These are phyloP conservation scores for Amaranthus cruentus DNA, from an alignment of 148 eudicot genomes.

Conservation along the genomic window DNA sequence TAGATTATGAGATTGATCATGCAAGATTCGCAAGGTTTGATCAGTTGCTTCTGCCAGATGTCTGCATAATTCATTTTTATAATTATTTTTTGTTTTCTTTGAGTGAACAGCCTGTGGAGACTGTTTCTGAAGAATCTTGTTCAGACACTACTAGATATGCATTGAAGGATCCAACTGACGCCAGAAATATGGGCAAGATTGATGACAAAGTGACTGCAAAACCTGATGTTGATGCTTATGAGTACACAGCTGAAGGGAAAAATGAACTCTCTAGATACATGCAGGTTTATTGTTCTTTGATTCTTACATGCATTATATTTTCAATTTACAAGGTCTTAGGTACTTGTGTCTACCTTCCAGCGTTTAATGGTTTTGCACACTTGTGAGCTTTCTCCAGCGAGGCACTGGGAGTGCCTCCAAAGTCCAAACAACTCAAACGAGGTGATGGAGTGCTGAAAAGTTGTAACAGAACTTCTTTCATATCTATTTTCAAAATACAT, in stretches of 20 bases:
- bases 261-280: slow-evolving; percentile 7
- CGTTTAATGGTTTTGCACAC: background rate
- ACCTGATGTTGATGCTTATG: slow-evolving; percentile 10
- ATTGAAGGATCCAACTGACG: slow-evolving; percentile 16
- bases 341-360: background rate
- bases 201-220: slow-evolving; percentile 15
- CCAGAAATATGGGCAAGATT: slow-evolving; percentile 10
- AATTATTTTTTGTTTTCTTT: background rate
- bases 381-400: too few species aligned
- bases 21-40: background rate
- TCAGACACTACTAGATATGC: slow-evolving; percentile 27
- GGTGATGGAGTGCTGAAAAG: too few species aligned
- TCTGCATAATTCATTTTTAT: slow-evolving; percentile 12
- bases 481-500: too few species aligned
- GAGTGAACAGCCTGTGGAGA: slow-evolving; percentile 18
- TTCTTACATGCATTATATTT: slow-evolving; percentile 14
- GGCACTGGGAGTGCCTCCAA: too few species aligned
- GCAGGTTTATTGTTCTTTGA: slow-evolving; percentile 14
- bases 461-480: too few species aligned
- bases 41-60: background rate
- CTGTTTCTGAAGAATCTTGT: slow-evolving; percentile 29
- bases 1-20: background rate
- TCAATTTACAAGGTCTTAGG: background rate
- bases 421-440: too few species aligned
- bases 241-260: slow-evolving; percentile 16